phyloP scores from a whole-genome alignment of 352 stramenopile genomes.

The Pythium dissimile region DNA sequence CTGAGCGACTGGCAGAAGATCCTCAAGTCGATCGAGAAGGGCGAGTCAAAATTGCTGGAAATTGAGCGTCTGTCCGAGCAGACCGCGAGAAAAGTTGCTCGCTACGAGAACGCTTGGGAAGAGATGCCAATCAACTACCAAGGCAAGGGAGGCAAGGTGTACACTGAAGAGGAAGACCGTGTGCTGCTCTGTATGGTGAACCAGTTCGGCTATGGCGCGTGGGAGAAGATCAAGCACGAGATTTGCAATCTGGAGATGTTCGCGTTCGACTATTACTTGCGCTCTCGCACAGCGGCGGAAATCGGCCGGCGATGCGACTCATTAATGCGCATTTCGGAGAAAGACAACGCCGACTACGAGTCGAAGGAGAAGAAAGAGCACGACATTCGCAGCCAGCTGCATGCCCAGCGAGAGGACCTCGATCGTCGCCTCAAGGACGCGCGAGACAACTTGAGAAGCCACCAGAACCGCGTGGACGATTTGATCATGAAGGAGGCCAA shows the following conservation, averaged over 20 bases:
- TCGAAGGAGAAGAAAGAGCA: slow-evolving; percentile 76
- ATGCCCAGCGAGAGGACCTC: slow-evolving; percentile 69
- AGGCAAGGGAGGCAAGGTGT: slow-evolving; percentile 90
- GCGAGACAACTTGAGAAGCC: slow-evolving; percentile 66
- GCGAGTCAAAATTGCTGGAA: slow-evolving; percentile 83
- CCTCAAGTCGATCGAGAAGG: slow-evolving; percentile 86
- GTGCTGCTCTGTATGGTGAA: slow-evolving; percentile 97
- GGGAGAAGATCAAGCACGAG: slow-evolving; percentile 96
- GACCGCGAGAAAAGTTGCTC: slow-evolving; percentile 67
- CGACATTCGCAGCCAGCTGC: slow-evolving; percentile 50
- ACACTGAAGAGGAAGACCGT: slow-evolving; percentile 97
- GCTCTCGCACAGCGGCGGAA: slow-evolving; percentile 93
- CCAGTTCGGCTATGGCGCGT: slow-evolving; percentile 95
- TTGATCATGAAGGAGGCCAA: slow-evolving; percentile 88
- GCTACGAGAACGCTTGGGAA: slow-evolving; percentile 82
- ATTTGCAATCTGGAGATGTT: slow-evolving; percentile 92
- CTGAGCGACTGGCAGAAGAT: slow-evolving; percentile 82
- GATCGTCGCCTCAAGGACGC: slow-evolving; percentile 59
- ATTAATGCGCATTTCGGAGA: slow-evolving; percentile 94
- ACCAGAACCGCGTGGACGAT: slow-evolving; percentile 78
- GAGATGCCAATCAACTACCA: slow-evolving; percentile 89
- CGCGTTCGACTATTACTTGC: slow-evolving; percentile 99
- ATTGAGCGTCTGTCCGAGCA: slow-evolving; percentile 81
- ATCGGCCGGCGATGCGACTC: slow-evolving; percentile 95
- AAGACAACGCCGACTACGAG: slow-evolving; percentile 87